Conservation (phyloP, 2,329 filamentous ascomycete species). For the Pseudopyricularia cyperi region DNA sequence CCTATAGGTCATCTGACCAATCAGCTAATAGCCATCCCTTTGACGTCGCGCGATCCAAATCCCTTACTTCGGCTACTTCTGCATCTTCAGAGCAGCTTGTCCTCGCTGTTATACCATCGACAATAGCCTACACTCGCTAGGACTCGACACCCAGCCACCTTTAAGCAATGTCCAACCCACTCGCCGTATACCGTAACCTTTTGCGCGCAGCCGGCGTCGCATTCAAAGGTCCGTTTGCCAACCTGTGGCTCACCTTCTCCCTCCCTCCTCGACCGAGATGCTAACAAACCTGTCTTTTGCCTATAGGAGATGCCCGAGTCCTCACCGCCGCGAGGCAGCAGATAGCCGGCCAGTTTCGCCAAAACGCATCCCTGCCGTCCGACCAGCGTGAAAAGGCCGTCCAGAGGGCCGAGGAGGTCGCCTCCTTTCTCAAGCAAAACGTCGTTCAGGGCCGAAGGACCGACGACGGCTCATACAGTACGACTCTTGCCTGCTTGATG, state of each 20-base stretch:
- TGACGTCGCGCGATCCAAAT: background rate
- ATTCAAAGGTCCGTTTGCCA: background rate
- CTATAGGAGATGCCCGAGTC: slow-evolving; percentile 53
- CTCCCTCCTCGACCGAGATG: background rate
- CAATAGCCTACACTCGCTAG: too few species aligned
- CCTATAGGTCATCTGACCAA: background rate
- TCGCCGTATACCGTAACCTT: slow-evolving; percentile 1
- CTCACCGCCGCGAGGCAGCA: slow-evolving; percentile 58
- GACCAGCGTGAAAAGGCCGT: slow-evolving; percentile 51
- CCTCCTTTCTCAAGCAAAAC: slow-evolving; percentile 67
- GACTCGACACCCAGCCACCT: background rate
- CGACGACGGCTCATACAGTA: slow-evolving; percentile 46
- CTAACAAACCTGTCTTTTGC: background rate
- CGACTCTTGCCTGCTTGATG: slow-evolving; percentile 12
- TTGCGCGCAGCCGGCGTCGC: slow-evolving; percentile 1
- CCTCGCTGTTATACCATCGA: too few species aligned
- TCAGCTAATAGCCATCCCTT: background rate
- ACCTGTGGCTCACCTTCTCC: background rate
- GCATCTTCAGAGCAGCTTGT: too few species aligned
- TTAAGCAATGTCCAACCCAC: background rate
- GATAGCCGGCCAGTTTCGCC: slow-evolving; percentile 62
- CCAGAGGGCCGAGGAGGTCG: slow-evolving; percentile 69
- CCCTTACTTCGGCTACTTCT: too few species aligned
- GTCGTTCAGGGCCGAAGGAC: slow-evolving; percentile 66
- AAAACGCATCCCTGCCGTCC: slow-evolving; percentile 45